phyloP scores from a whole-genome alignment of 106 monocot species.

The Ottelia alismoides region DNA sequence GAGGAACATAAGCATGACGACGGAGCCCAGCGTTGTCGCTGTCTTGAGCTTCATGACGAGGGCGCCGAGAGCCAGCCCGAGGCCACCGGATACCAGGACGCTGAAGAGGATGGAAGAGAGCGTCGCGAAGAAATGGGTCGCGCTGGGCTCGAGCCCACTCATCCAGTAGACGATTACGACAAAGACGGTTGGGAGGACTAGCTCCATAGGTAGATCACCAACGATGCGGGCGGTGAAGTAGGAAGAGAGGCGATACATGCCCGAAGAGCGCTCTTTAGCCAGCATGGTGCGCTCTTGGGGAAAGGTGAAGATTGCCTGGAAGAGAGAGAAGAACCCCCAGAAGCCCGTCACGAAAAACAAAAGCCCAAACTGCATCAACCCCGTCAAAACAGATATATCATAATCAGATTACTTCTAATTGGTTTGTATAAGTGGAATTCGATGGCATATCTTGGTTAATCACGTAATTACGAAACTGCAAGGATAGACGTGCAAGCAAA shows the following conservation, averaged over 20 bases:
- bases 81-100: slow-evolving; percentile 31
- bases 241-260: slow-evolving; percentile 62
- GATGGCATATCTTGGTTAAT: too few species aligned
- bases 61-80: slow-evolving; percentile 49
- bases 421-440: too few species aligned
- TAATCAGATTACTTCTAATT: too few species aligned
- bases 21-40: slow-evolving; percentile 33
- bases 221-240: slow-evolving; percentile 38
- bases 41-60: slow-evolving; percentile 38
- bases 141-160: slow-evolving; percentile 26
- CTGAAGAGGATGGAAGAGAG: slow-evolving; percentile 13
- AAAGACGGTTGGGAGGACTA: slow-evolving; percentile 30
- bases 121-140: slow-evolving; percentile 16
- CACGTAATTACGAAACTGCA: too few species aligned
- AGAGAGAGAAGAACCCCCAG: slow-evolving; percentile 49
- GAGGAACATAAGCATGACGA: slow-evolving; percentile 45
- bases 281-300: slow-evolving; percentile 49
- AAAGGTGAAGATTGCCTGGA: slow-evolving; percentile 59
- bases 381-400: too few species aligned
- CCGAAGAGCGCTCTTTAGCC: slow-evolving; percentile 41
- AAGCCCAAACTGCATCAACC: slow-evolving; percentile 27
- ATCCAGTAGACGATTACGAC: slow-evolving; percentile 40
- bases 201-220: slow-evolving; percentile 55
- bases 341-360: slow-evolving; percentile 41
- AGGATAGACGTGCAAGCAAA: too few species aligned